Percentiles rank a stretch among this genome's conserved stretches.
Conservation (phyloP, 192 early-diverging fungal genomes). For the Bifiguratus adelaidae region DNA sequence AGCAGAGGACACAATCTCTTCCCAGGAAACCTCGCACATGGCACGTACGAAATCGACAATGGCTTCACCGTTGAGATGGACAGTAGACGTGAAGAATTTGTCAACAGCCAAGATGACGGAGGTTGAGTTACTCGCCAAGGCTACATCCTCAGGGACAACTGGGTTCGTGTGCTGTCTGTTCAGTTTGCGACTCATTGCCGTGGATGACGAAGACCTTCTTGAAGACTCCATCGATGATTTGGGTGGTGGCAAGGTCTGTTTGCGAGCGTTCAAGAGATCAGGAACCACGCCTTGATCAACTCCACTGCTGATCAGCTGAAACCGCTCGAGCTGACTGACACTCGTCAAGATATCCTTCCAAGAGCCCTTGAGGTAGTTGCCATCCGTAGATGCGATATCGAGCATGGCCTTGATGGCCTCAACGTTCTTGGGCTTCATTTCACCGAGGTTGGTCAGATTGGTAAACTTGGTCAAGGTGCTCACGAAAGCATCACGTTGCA, state of each 20-base stretch:
- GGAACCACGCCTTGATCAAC: constrained; percentile 20
- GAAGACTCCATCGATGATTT: not conserved
- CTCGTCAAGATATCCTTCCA: constrained; percentile 82
- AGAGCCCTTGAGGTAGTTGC: constrained; percentile 47
- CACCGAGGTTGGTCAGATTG: constrained; percentile 67
- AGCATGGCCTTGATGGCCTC: constrained; percentile 83
- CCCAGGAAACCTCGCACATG: constrained; percentile 75
- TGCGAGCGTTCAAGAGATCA: constrained; percentile 11
- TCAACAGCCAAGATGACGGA: constrained; percentile 72
- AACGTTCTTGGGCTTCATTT: constrained; percentile 86
- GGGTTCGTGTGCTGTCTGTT: constrained; percentile 10
- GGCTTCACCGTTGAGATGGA: constrained; percentile 64
- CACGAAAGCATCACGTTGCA: constrained; percentile 87
- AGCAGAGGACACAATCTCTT: constrained; percentile 69
- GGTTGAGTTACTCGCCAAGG: constrained; percentile 53
- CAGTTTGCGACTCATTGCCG: not conserved
- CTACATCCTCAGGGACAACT: constrained; percentile 24
- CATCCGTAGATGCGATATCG: constrained; percentile 60
- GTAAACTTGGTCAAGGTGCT: constrained; percentile 85
- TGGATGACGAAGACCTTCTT: constrained; percentile 5
- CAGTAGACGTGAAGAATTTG: constrained; percentile 72
- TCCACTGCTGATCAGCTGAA: constrained; percentile 67
- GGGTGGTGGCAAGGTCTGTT: too few species aligned
- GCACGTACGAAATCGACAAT: constrained; percentile 87
- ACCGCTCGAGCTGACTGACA: constrained; percentile 78